phyloP scores from a whole-genome alignment of 805 yeast species.

The Ogataea naganishii region DNA sequence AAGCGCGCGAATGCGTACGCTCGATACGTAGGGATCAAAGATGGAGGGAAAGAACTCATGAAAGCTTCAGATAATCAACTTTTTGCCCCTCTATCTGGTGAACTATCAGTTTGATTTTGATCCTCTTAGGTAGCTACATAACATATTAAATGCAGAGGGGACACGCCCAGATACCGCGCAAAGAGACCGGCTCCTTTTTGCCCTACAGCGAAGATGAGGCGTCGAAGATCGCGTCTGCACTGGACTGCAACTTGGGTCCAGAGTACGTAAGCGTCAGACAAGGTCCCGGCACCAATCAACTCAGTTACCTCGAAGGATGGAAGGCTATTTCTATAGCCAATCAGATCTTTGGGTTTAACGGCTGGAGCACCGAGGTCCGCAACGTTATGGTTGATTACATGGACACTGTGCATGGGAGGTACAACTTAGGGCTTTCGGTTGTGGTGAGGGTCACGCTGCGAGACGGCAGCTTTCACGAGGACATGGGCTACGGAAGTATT shows the following conservation, averaged over 20 bases:
- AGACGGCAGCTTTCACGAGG: constrained; percentile 79
- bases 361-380: constrained; percentile 72
- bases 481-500: constrained; percentile 65
- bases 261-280: constrained; percentile 70
- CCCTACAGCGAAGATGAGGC: constrained; percentile 19
- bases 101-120: no score
- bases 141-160: no score
- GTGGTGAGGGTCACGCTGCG: constrained; percentile 62
- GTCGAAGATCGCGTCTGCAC: constrained; percentile 16
- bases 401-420: constrained; percentile 53
- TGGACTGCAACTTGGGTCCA: constrained; percentile 50
- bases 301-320: constrained; percentile 79
- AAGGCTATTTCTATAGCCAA: constrained; percentile 73
- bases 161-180: no score
- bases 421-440: constrained; percentile 60
- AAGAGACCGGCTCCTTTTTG: no score
- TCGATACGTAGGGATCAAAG: no score
- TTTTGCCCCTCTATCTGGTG: no score
- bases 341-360: constrained; percentile 74
- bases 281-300: constrained; percentile 63
- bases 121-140: no score
- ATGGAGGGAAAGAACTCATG: no score
- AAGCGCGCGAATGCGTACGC: no score
- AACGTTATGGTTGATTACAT: constrained; percentile 60
- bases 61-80: no score